Base-by-base conservation (phyloP, 257 asterid species). In the Mitragyna speciosa region DNA sequence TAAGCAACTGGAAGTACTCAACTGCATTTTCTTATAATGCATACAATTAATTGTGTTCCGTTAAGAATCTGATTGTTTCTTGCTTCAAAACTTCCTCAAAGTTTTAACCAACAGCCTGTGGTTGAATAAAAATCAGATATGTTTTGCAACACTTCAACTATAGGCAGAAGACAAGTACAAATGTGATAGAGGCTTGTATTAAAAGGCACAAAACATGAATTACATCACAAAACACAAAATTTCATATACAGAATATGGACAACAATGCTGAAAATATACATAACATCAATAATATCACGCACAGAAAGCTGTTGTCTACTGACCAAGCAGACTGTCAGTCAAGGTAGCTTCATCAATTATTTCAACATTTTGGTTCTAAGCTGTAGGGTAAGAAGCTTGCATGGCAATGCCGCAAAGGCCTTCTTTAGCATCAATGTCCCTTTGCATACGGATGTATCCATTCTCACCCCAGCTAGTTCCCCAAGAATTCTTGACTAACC, bases 401-500 rank as follows among this genome's bases (percentile, higher is more conserved):
- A 82, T 67, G 17, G 83, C 86, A 47, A 85, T 85, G 30, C 86
- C 88, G 63, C 88, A 85, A 47, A 85, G 80, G 63, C 86, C 88
- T 73, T 76, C 73, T 47, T 82, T 72, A 73, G 84, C 80, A 76
- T 49, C 72, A 48, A 82, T 66, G 51, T 68, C 80, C 43, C 84
- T 82, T 47, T 82, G 54, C 84, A 82, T 85, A 61, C 30, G 74
- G 19, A 79, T 80, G 41, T 85, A 82, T 28, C 86, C 86, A 20
- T 79, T 66, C 54, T 79, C 82, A 8, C 88, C 88, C 86, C 88
- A 82, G 5, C 81, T 64, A 6, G 72, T 52, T 16, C 80, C 87
- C 85, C 87, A 85, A 0, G 89, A 83, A 30, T 86, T 86, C 80
- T 86, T 86, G 10, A 86, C 80, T 80, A 83, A 5, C 87, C 87